Evolutionary conservation across 73 alveolate species (phyloP).

Genomic region (Urostyla sp.): DNA sequence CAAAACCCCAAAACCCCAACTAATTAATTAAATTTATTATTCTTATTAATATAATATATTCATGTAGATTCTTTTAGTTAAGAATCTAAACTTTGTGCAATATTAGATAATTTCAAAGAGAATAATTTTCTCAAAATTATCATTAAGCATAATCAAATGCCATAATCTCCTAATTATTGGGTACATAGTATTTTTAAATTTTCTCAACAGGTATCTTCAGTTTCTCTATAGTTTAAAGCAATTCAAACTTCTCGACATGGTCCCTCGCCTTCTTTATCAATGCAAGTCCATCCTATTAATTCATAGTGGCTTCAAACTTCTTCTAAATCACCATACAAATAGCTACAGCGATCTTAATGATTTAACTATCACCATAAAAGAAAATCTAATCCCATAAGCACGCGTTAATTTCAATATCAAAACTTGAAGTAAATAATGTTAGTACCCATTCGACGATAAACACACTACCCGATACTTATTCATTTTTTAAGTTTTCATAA

Average conservation of each 20-base stretch:
- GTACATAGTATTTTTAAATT: too few relatives aligned
- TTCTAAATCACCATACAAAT: constrained; percentile 25
- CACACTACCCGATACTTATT: constrained; percentile 54
- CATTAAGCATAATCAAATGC: too few relatives aligned
- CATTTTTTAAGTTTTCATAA: constrained; percentile 67
- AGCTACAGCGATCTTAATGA: constrained; percentile 52
- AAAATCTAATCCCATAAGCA: constrained; percentile 69
- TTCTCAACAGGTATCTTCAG: too few relatives aligned
- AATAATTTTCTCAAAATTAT: too few relatives aligned
- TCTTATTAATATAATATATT: too few relatives aligned
- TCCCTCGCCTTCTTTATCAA: constrained; percentile 14
- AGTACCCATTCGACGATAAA: constrained; percentile 71
- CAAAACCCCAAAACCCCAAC: too few relatives aligned
- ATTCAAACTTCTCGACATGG: constrained; percentile 25
- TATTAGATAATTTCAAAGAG: too few relatives aligned
- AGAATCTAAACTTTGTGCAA: too few relatives aligned
- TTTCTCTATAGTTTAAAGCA: constrained; percentile 2
- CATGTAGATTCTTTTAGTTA: too few relatives aligned
- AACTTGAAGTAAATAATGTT: constrained; percentile 55
- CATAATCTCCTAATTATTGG: too few relatives aligned
- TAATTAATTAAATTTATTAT: too few relatives aligned
- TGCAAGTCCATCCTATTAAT: constrained; percentile 51
- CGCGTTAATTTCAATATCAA: constrained; percentile 52
- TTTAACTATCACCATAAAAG: constrained; percentile 57
- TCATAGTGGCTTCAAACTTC: too few relatives aligned